Conservation (phyloP, 176 grass and related monocot genomes). For the Phoenix dactylifera region DNA sequence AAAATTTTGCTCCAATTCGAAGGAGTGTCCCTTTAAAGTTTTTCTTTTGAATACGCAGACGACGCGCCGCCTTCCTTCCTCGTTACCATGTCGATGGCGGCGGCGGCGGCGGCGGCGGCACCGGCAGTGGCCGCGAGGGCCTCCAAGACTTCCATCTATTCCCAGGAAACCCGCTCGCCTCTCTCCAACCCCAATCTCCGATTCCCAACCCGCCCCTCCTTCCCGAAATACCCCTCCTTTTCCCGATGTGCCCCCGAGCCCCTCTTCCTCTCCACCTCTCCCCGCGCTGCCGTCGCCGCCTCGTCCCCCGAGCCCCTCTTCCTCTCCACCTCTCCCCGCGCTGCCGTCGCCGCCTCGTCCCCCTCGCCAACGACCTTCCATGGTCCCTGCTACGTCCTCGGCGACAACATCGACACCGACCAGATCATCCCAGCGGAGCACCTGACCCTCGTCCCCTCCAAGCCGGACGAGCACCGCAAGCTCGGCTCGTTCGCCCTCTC, state of each 20-base stretch:
- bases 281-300: too few relatives aligned
- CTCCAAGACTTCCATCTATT: neutral
- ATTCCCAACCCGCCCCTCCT: slow-evolving; percentile 14
- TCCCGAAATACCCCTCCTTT: neutral
- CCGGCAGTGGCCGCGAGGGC: neutral
- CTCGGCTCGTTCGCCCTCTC: slow-evolving; percentile 63
- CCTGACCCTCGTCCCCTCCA: slow-evolving; percentile 90
- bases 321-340: neutral
- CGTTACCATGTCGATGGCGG: neutral
- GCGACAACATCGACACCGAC: slow-evolving; percentile 96
- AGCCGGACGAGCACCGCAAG: slow-evolving; percentile 83
- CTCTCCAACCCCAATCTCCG: neutral
- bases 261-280: neutral
- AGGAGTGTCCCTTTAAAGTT: too few relatives aligned
- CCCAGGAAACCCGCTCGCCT: neutral
- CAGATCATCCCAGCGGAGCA: slow-evolving; percentile 96
- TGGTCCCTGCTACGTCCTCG: slow-evolving; percentile 69
- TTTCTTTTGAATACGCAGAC: too few relatives aligned
- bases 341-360: neutral
- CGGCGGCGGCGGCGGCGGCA: neutral
- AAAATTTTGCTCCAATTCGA: too few relatives aligned
- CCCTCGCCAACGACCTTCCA: slow-evolving; percentile 48
- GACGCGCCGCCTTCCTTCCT: too few relatives aligned
- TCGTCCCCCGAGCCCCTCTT: neutral
- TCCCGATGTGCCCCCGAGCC: slow-evolving; percentile 3